phyloP scores from a whole-genome alignment of 768 basidiomycete species.

The Sarcodon aspratus region DNA sequence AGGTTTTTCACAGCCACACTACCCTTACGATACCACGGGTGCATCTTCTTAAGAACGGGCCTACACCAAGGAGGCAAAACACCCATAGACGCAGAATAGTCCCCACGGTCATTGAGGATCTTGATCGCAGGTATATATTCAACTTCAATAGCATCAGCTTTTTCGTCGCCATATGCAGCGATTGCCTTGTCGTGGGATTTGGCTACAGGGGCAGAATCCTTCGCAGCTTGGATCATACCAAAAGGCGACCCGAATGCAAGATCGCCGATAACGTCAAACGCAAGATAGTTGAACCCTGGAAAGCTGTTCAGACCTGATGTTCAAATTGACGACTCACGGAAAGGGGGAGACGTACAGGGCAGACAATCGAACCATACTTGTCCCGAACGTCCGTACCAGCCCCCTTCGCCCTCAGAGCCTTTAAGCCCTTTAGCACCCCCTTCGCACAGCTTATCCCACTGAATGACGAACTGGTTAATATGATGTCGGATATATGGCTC shows the following conservation, averaged over 20 bases:
- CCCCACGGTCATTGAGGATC: slow-evolving; percentile 83
- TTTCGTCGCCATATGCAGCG: slow-evolving; percentile 41
- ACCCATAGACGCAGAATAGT: slow-evolving; percentile 78
- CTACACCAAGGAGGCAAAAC: slow-evolving; percentile 64
- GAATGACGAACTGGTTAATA: slow-evolving; percentile 44
- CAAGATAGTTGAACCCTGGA: slow-evolving; percentile 38
- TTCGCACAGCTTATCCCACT: slow-evolving; percentile 67
- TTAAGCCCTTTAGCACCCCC: slow-evolving; percentile 40
- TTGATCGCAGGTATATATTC: slow-evolving; percentile 66
- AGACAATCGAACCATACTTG: slow-evolving; percentile 58
- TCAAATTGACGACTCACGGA: neutral
- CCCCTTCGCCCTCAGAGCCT: slow-evolving; percentile 47
- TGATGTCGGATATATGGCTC: slow-evolving; percentile 60
- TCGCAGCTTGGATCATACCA: slow-evolving; percentile 71
- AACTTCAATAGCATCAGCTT: slow-evolving; percentile 29
- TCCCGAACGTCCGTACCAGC: slow-evolving; percentile 48
- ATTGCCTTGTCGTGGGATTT: slow-evolving; percentile 43
- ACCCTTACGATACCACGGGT: slow-evolving; percentile 75
- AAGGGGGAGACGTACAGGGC: slow-evolving; percentile 38
- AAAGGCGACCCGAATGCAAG: slow-evolving; percentile 83
- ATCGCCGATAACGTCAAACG: slow-evolving; percentile 68
- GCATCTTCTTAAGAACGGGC: slow-evolving; percentile 36
- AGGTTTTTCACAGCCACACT: slow-evolving; percentile 55
- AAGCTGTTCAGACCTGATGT: no score
- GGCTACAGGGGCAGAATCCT: slow-evolving; percentile 64